Evolutionary conservation across 2,329 filamentous ascomycete genomes (phyloP).

Genomic region (Lecanicillium sp.): DNA sequence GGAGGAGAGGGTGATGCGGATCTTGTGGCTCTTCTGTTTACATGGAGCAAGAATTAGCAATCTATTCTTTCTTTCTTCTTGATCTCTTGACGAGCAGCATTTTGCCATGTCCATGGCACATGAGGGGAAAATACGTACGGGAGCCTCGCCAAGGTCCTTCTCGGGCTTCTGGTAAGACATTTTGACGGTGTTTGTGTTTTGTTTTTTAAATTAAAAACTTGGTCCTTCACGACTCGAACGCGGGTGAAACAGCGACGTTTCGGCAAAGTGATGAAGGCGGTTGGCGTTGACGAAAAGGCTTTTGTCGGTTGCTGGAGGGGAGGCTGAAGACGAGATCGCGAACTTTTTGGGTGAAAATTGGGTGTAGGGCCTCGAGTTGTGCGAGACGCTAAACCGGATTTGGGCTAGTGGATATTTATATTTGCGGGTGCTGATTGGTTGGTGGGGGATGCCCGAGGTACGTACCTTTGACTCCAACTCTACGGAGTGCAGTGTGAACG

Average conservation of each 20-base stretch:
- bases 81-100: background rate
- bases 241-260: conserved; percentile 36
- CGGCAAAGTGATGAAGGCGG: conserved; percentile 74
- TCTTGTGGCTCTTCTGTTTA: conserved; percentile 82
- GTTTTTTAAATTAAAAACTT: conserved; percentile 12
- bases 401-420: background rate
- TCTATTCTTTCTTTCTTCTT: too few species aligned
- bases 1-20: conserved; percentile 94
- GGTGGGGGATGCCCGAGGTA: conserved; percentile 1
- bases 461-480: conserved; percentile 2
- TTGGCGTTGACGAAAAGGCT: conserved; percentile 15
- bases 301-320: conserved; percentile 8
- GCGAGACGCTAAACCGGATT: conserved; percentile 4
- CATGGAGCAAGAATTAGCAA: conserved; percentile 10
- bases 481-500: too few species aligned
- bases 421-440: background rate
- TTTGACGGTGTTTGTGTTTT: conserved; percentile 33
- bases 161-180: conserved; percentile 96
- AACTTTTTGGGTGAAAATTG: conserved; percentile 8
- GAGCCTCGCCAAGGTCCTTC: conserved; percentile 86
- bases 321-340: background rate
- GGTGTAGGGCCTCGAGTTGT: conserved; percentile 5
- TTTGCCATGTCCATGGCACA: background rate
- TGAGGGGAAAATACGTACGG: conserved; percentile 45
- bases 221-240: conserved; percentile 76